A percentile compares a stretch with the other conserved stretches of the same genome.
Evolutionary conservation across 805 yeast species (phyloP).

Genomic region (Torulaspora franciscae): DNA sequence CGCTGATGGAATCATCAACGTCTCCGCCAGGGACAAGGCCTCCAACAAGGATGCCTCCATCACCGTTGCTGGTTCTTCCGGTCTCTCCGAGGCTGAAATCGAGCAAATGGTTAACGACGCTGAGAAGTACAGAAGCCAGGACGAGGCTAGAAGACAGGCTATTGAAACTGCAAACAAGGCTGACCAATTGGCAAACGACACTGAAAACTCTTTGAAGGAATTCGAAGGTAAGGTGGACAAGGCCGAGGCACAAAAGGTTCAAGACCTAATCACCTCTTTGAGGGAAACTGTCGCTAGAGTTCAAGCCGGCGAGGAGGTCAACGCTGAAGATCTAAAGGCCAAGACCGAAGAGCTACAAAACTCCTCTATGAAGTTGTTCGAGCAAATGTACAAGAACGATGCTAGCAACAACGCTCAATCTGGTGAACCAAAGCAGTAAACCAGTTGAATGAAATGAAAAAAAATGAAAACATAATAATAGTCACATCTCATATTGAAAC

Average conservation of each 20-base stretch:
- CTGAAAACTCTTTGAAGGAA: slow-evolving; percentile 78
- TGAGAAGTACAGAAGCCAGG: slow-evolving; percentile 81
- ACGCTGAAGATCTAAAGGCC: slow-evolving; percentile 57
- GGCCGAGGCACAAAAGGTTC: slow-evolving; percentile 44
- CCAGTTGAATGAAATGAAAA: slow-evolving; percentile 1
- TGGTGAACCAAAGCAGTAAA: slow-evolving; percentile 25
- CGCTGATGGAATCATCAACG: slow-evolving; percentile 96
- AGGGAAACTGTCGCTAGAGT: slow-evolving; percentile 66
- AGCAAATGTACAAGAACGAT: slow-evolving; percentile 46
- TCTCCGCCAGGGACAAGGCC: slow-evolving; percentile 89
- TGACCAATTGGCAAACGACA: slow-evolving; percentile 76
- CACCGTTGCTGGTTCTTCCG: slow-evolving; percentile 94
- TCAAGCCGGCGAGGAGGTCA: slow-evolving; percentile 53
- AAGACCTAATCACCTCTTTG: slow-evolving; percentile 50
- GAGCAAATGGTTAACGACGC: slow-evolving; percentile 90
- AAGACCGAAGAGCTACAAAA: slow-evolving; percentile 73
- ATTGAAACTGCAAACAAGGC: slow-evolving; percentile 77
- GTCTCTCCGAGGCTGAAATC: slow-evolving; percentile 83
- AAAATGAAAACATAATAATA: slow-evolving; percentile 1
- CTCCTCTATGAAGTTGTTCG: slow-evolving; percentile 70
- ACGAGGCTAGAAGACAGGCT: slow-evolving; percentile 77
- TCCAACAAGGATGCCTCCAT: slow-evolving; percentile 91
- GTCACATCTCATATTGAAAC: slow-evolving; percentile 7
- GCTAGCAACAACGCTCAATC: slow-evolving; percentile 18
- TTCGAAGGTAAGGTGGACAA: slow-evolving; percentile 56